phyloP scores from a whole-genome alignment of 352 stramenopile genomes.

The Aphanomyces euteiches region DNA sequence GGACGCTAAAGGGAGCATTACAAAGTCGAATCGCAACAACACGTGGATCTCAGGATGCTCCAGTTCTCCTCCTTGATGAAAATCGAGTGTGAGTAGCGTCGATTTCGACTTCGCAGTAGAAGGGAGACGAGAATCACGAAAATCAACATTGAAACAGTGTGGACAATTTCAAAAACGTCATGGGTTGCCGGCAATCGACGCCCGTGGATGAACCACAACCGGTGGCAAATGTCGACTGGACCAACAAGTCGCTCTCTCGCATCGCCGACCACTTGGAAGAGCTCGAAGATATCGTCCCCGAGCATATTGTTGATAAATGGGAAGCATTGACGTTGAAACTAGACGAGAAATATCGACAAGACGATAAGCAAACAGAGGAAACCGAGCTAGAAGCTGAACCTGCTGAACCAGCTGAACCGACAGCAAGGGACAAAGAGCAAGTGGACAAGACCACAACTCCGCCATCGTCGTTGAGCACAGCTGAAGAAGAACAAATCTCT shows the following conservation, averaged over 20 bases:
- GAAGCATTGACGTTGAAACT: not conserved
- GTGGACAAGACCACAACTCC: no score
- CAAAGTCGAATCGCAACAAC: no score
- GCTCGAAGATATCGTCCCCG: slow-evolving; percentile 1
- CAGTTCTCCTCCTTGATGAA: no score
- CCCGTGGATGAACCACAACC: not conserved
- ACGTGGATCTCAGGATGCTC: no score
- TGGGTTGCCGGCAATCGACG: not conserved
- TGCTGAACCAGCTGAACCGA: no score
- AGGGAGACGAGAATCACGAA: not conserved
- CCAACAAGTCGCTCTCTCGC: not conserved
- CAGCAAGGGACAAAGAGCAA: no score
- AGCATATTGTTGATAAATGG: not conserved
- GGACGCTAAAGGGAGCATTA: no score
- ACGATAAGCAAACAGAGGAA: not conserved
- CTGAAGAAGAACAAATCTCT: no score
- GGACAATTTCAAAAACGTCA: not conserved
- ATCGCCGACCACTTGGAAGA: not conserved
- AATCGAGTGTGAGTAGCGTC: no score
- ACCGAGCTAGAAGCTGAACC: no score
- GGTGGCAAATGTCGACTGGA: not conserved
- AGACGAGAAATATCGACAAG: not conserved
- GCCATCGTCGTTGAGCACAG: no score
- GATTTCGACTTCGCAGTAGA: not conserved
- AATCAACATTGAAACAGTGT: not conserved